These are phyloP conservation scores for Linnemannia hyalina DNA, from an alignment of 192 early-diverging fungal genomes.

Conservation along the genomic window DNA sequence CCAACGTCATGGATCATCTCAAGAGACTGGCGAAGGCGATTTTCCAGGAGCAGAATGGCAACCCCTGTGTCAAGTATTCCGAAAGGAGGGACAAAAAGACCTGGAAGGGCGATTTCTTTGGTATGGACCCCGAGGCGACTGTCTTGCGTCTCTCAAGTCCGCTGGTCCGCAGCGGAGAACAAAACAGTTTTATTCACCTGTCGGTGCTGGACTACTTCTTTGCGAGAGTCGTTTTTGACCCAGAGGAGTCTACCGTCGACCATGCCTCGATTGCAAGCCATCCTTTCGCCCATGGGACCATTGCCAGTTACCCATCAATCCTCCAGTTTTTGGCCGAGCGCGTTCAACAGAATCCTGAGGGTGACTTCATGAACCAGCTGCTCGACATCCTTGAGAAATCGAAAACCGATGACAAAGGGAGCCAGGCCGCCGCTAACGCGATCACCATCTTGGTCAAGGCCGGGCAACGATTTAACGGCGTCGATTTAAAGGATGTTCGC, in stretches of 20 bases:
- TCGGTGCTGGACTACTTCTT: slow-evolving; percentile 16
- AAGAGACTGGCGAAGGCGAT: slow-evolving; percentile 7
- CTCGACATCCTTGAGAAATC: not conserved
- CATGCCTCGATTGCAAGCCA: not conserved
- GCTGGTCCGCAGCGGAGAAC: not conserved
- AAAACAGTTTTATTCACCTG: not conserved
- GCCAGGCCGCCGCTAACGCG: not conserved
- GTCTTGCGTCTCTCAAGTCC: not conserved
- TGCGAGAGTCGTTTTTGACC: not conserved
- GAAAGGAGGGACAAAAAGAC: not conserved
- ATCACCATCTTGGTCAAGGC: not conserved
- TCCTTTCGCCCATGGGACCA: not conserved
- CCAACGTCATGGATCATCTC: not conserved
- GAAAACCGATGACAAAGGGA: not conserved
- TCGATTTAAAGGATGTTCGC: not conserved
- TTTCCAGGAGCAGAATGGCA: not conserved
- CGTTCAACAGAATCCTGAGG: not conserved
- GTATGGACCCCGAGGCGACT: not conserved
- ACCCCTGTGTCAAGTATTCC: slow-evolving; percentile 16
- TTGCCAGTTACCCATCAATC: not conserved
- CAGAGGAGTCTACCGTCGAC: not conserved
- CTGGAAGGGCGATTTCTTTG: slow-evolving; percentile 11
- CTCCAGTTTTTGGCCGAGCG: not conserved
- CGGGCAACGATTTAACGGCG: not conserved
- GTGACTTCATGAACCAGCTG: not conserved